Evolutionary conservation across 306 rosid genomes (phyloP), one percentile per base, ranked within the genome.

Genomic region (Cucumis melo): DNA sequence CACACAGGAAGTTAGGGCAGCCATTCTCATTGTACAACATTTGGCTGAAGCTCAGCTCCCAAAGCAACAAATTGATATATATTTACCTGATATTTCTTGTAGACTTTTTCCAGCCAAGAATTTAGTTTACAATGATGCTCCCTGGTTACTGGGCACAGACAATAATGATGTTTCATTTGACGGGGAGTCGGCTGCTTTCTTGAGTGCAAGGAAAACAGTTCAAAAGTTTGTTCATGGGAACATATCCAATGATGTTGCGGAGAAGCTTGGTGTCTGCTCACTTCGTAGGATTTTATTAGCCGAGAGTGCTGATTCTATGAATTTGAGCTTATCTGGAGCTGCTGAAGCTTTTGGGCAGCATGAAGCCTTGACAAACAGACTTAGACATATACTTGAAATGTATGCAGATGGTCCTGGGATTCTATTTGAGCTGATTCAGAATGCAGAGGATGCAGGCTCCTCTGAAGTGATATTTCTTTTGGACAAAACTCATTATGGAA

Each of bases 401-500:
- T 93, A 93, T 86, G 98, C 94, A 51, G 98, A 93, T 91, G 98
- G 98, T 63, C 94, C 96, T 78, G 98, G 97, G 62, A 90, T 94
- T 86, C 87, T 93, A 44, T 91, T 88, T 83, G 98, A 93, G 88
- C 87, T 93, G 78, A 92, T 93, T 68, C 97, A 93, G 83, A 93
- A 93, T 87, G 98, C 98, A 59, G 98, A 93, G 90, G 98, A 93
- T 90, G 97, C 97, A 36, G 97, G 96, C 58, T 96, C 98, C 85
- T 90, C 97, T 73, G 94, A 93, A 84, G 98, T 93, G 77, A 83
- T 73, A 71, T 89, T 93, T 88, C 97, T 93, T 61, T 77, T 93
- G 85, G 98, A 93, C 83, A 91, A 91, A 84, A 86, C 97, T 84
- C 97, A 91, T 6, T 91, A 91, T 83, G 98, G 98, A 71, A 85